Base-by-base conservation (phyloP, 1,139 yeast genomes). In the Suhomyces atakaporum region DNA sequence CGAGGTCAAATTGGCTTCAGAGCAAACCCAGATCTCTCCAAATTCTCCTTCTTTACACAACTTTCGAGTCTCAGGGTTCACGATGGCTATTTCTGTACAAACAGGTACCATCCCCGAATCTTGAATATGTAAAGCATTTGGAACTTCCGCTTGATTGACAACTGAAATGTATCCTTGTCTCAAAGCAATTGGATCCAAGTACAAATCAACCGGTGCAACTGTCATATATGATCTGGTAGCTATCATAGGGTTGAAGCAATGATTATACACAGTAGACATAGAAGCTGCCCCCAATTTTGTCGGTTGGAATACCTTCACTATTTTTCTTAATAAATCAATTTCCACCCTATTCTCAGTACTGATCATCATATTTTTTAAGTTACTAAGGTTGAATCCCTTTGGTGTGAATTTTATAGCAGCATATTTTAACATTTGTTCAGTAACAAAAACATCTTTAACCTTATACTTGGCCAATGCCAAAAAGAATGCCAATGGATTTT, bases 41-140 rank as follows among this genome's bases (percentile, higher is more conserved):
- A 81, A 83, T 58, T 94, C 98, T n/a, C 97, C 97, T 40, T 82
- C 84, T 43, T 77, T 79, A 58, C 98, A 92, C 12, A 89, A 65
- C 35, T 68, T 65, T 33, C 77, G 63, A 0, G 97, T 92, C 56
- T 90, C 97, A 0, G 98, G 98, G 49, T 94, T 94, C 4, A 92
- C 97, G 44, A 92, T 86, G 1, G 96, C 94, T 27, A 94, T 79
- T 55, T 89, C 95, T 0, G 97, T 87, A 54, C 95, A 87, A 11
- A 89, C 92, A 0, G 97, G 95, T 0, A 90, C 97, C 76, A 90
- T 85, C 7, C 99, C 99, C 0, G 96, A 86, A 55, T 94, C 98
- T 52, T 89, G 96, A 11, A 94, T 66, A 44, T 83, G 84, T 36
- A 92, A 65, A 0, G 89, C 86, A 39, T 79, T 75, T 2, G 84